Evolutionary conservation across 371 early-diverging fungal genomes (phyloP), one percentile per base, ranked within the genome.

Genomic region (Mortierella sp.): DNA sequence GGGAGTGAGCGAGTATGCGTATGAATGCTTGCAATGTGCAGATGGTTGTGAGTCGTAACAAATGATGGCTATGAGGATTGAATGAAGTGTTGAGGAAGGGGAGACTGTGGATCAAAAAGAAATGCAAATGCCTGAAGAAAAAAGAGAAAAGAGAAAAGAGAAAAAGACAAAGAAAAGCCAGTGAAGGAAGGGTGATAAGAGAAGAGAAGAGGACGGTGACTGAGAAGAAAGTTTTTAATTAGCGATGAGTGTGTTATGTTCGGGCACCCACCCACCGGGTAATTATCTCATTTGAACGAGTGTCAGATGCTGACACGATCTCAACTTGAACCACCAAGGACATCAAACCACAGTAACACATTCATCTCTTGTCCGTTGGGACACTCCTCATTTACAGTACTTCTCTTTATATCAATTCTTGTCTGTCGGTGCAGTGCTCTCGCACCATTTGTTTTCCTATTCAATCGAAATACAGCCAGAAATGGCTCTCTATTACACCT

Each of bases 51-150:
- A 0, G 60, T 63, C 63, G 63, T 63, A 63, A 31, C 16, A 31
- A 68, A 38, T 38, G 42, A 7, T 19, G 63, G 16, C 3, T 31
- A 31, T 38, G 38, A 8, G 65, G 34, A 65, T 38, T 34, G 38
- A 34, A 3, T 38, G 38, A 65, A 7, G 3, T 68, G 68, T 21
- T 3, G 44, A 68, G 68, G 68, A 68, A 68, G 68, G 68, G 42
- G 68, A 68, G 68, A 42, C 68, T 11, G 19, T 38, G 42, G 11
- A 68, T 68, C 11, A 8, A 21, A 21, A 28, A 34, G 14, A 10
- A 68, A 68, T 68, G 68, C 68, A 42, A 65, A 68, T 65, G 68
- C 42, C 68, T 68, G 42, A 42, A 68, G 68, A 38, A 42, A 42
- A 68, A 55, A 55, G 10, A 55, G 6, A 42, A 24, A 68, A 24